Conservation (phyloP, 1,284 basidiomycete genomes). For the Ceratobasidium sp. region DNA sequence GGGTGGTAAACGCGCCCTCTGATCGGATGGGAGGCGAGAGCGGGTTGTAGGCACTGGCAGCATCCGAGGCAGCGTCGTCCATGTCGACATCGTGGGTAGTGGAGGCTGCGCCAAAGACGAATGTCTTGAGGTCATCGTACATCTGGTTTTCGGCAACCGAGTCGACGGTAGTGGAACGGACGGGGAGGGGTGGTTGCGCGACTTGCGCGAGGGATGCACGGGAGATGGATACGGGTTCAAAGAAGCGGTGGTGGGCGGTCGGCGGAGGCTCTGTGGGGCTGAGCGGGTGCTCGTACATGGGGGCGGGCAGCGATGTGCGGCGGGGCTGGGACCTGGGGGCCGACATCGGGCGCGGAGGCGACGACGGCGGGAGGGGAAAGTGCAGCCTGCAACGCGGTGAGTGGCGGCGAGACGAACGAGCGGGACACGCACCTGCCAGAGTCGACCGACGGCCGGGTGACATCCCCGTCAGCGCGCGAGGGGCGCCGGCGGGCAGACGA, state of each 20-base stretch:
- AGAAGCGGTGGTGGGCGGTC: slow-evolving; percentile 22
- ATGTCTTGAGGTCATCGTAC: slow-evolving; percentile 43
- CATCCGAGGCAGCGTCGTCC: slow-evolving; percentile 40
- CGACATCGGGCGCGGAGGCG: slow-evolving; percentile 22
- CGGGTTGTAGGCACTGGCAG: slow-evolving; percentile 40
- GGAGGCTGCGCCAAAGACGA: slow-evolving; percentile 42
- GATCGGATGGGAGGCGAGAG: slow-evolving; percentile 30
- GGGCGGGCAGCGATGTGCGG: slow-evolving; percentile 15
- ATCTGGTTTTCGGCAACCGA: slow-evolving; percentile 32
- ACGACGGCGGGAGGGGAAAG: slow-evolving; percentile 41
- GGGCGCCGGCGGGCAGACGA: slow-evolving; percentile 14
- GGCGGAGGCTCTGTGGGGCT: slow-evolving; percentile 14
- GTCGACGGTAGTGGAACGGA: slow-evolving; percentile 16
- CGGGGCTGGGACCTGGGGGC: slow-evolving; percentile 5
- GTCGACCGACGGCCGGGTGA: slow-evolving; percentile 22
- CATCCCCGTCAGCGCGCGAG: slow-evolving; percentile 37
- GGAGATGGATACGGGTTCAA: slow-evolving; percentile 19
- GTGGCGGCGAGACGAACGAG: neutral
- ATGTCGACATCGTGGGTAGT: slow-evolving; percentile 35
- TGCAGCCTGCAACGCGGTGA: slow-evolving; percentile 21
- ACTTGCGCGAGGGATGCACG: slow-evolving; percentile 33
- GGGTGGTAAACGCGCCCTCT: slow-evolving; percentile 5
- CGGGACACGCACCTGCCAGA: slow-evolving; percentile 14
- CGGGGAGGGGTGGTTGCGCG: slow-evolving; percentile 26
- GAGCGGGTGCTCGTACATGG: slow-evolving; percentile 21